Percentiles rank a stretch among this genome's conserved stretches.
Conservation (phyloP, 148 eudicot genomes). For the Persicaria tinctoria region DNA sequence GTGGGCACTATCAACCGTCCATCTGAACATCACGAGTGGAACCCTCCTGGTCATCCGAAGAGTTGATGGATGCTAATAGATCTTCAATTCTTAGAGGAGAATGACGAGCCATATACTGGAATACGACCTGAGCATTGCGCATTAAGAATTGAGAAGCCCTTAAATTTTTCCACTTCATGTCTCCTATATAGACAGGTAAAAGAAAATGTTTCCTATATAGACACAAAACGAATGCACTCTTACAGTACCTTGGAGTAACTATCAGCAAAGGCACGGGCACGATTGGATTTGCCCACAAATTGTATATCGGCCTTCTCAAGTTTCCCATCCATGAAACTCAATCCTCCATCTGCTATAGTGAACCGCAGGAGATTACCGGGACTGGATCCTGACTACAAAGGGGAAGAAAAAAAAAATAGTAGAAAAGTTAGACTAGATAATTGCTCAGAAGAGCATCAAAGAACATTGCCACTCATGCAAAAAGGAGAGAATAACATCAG, state of each 20-base stretch:
- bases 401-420: neutral
- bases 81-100: slow-evolving; percentile 73
- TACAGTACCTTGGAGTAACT: slow-evolving; percentile 85
- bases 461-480: neutral
- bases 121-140: slow-evolving; percentile 47
- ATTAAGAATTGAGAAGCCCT: neutral
- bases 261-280: slow-evolving; percentile 90
- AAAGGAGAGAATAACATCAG: neutral
- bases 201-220: neutral
- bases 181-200: neutral
- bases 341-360: slow-evolving; percentile 58
- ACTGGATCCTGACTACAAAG: slow-evolving; percentile 35
- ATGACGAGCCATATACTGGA: slow-evolving; percentile 81
- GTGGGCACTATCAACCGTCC: slow-evolving; percentile 29
- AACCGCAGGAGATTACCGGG: slow-evolving; percentile 69
- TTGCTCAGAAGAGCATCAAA: neutral
- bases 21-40: slow-evolving; percentile 47
- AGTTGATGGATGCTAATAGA: slow-evolving; percentile 46
- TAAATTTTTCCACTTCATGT: neutral
- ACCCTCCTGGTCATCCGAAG: slow-evolving; percentile 30
- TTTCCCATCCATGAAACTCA: slow-evolving; percentile 66
- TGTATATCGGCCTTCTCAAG: slow-evolving; percentile 74
- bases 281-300: slow-evolving; percentile 67
- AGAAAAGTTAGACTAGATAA: neutral
- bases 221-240: neutral